These are phyloP conservation scores for Stagonosporopsis vannaccii DNA, from an alignment of 2,329 filamentous ascomycete genomes.

Conservation along the genomic window DNA sequence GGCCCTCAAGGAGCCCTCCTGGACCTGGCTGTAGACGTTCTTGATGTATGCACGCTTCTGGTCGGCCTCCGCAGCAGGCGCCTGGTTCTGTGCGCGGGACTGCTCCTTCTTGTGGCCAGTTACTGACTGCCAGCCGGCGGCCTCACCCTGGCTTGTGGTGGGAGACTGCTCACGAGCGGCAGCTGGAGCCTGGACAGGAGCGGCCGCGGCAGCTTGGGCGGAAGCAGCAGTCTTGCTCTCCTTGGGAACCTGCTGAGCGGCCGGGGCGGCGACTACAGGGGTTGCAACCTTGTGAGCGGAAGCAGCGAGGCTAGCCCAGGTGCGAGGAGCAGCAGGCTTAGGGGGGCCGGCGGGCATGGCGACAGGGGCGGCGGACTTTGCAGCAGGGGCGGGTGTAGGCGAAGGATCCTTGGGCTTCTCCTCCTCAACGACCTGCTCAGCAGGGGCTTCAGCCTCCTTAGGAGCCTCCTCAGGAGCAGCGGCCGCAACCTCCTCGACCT, in stretches of 20 bases:
- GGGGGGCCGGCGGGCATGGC: conserved; percentile 65
- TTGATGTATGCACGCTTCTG: conserved; percentile 89
- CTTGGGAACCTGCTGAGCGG: conserved; percentile 41
- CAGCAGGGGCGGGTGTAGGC: conserved; percentile 60
- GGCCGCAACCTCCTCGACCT: conserved; percentile 52
- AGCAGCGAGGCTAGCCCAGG: conserved; percentile 76
- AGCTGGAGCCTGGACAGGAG: conserved; percentile 41
- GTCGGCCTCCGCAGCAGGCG: conserved; percentile 71
- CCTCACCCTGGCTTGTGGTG: conserved; percentile 60
- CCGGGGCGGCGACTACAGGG: conserved; percentile 49
- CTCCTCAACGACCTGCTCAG: conserved; percentile 50
- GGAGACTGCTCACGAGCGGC: conserved; percentile 49
- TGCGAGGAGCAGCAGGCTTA: conserved; percentile 65
- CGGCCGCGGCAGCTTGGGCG: conserved; percentile 34
- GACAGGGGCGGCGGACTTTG: conserved; percentile 62
- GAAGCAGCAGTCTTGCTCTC: conserved; percentile 48
- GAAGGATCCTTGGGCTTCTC: conserved; percentile 71
- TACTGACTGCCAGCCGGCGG: conserved; percentile 86
- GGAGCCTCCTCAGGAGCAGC: conserved; percentile 49
- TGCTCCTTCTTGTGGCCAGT: conserved; percentile 82
- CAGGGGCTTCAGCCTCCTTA: conserved; percentile 41
- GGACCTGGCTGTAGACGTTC: conserved; percentile 90
- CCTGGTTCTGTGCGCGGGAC: conserved; percentile 73
- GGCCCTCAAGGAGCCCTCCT: conserved; percentile 73
- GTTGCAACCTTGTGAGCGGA: conserved; percentile 56